Base-by-base conservation (phyloP, 352 stramenopile species). In the Phytophthora melonis region DNA sequence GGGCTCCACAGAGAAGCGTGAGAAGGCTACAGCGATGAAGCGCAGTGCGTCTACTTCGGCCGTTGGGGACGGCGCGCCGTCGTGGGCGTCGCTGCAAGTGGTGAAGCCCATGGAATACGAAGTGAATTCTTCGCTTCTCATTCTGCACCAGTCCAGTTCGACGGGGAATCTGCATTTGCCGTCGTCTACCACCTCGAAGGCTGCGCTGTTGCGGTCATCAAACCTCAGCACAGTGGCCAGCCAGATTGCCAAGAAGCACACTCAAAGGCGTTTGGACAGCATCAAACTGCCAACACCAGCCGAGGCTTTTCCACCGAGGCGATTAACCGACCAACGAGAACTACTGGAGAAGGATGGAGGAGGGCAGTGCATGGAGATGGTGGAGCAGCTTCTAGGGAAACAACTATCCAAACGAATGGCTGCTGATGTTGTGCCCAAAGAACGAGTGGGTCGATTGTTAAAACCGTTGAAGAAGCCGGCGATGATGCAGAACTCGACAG, bases 111-210 rank as follows among this genome's bases (percentile, higher is more conserved):
- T 80, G 56, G 83, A 90, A 63, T 89, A 87, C 63, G 80, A 88
- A 54, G 83, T 91, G 50, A 86, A 91, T 54, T 89, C 81, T 11
- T 88, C 83, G 32, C 19, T 91, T 16, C 63, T 91, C 18, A 84
- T 90, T 43, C 59, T 90, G 10, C 82, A 90, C 32, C 72, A 86
- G n/a, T 79, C 78, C 14, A 74, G 36, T 3, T 79, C 76, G 13
- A 78, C 65, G 1, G 62, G 53, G 5, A 82, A 79, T 13, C 50
- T 78, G 21, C 68, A 80, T 34, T 47, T 78, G 6, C 68, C 79
- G 14, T 68, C 68, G 34, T 70, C 67, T 18, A 67, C 72, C 1
- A 32, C 56, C 5, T 68, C 72, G 11, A 75, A 73, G 63, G 72
- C 10, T n/a, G 21, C 53, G 19, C 43, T 59, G 8, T 25, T 60